A percentile compares a stretch with the other conserved stretches of the same genome.
Evolutionary conservation across 108 stramenopile species (phyloP).

Genomic region (Cyclotella kingstonii): DNA sequence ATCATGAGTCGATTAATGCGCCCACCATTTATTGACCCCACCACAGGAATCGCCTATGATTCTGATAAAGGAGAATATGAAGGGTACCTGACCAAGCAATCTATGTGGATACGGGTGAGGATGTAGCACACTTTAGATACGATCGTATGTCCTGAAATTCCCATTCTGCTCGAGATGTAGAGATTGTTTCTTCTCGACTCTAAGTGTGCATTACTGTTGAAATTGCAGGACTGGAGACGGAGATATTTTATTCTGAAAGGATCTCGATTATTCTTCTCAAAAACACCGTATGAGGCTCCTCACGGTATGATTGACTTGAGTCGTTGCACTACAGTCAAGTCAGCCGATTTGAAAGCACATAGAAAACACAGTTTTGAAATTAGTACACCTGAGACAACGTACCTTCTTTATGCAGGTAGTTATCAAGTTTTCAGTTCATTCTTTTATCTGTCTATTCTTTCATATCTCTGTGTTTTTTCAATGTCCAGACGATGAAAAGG

Average conservation of each 20-base stretch:
- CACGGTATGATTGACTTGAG: conserved; percentile 95
- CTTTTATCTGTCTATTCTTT: background rate
- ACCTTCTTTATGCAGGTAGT: conserved; percentile 87
- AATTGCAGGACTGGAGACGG: conserved; percentile 93
- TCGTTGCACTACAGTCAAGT: conserved; percentile 97
- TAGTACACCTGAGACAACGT: conserved; percentile 93
- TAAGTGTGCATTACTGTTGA: too few relatives aligned
- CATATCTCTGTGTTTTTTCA: conserved; percentile 88
- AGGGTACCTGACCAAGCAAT: conserved; percentile 92
- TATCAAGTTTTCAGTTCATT: background rate
- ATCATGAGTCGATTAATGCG: conserved; percentile 48
- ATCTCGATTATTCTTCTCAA: conserved; percentile 93
- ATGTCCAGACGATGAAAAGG: conserved; percentile 91
- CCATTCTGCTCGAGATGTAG: background rate
- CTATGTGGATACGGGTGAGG: conserved; percentile 85
- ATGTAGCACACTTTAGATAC: too few relatives aligned
- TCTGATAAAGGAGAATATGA: conserved; percentile 80
- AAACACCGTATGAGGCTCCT: conserved; percentile 71
- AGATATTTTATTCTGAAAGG: conserved; percentile 98
- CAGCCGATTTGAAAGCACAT: conserved; percentile 93
- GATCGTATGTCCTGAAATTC: too few relatives aligned
- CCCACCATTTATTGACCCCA: conserved; percentile 82
- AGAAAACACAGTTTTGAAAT: conserved; percentile 98
- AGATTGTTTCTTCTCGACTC: too few relatives aligned
- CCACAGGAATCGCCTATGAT: conserved; percentile 83